Conservation (phyloP, 2,329 filamentous ascomycete genomes). For the Talaromyces sp. region DNA sequence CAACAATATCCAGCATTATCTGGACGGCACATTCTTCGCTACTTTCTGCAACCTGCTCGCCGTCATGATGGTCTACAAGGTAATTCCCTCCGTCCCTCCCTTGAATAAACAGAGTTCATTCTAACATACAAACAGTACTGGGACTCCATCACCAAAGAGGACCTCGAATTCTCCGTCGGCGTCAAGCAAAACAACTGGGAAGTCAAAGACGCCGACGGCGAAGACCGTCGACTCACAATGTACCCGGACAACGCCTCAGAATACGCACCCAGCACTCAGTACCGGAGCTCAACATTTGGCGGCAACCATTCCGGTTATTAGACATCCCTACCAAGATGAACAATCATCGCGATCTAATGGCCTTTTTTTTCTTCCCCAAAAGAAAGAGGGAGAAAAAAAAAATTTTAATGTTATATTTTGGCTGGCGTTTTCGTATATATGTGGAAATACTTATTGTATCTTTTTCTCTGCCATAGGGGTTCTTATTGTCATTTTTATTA, state of each 20-base stretch:
- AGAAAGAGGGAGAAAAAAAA: background rate
- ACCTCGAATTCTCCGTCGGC: conserved; percentile 96
- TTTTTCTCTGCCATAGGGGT: background rate
- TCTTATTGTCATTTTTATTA: background rate
- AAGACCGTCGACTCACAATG: conserved; percentile 68
- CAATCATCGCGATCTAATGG: background rate
- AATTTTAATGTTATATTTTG: background rate
- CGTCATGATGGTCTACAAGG: conserved; percentile 99
- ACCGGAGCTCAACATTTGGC: conserved; percentile 34
- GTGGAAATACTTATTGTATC: background rate
- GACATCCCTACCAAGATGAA: background rate
- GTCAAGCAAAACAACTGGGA: conserved; percentile 97
- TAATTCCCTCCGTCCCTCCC: conserved; percentile 25
- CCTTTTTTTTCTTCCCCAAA: background rate
- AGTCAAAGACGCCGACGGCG: conserved; percentile 85
- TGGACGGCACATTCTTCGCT: conserved; percentile 91
- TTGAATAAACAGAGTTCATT: conserved; percentile 22
- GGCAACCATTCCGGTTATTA: conserved; percentile 23
- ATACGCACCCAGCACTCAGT: conserved; percentile 42
- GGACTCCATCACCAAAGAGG: conserved; percentile 98
- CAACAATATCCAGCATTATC: conserved; percentile 77
- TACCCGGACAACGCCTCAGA: conserved; percentile 58
- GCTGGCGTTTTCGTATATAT: background rate
- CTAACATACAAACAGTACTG: conserved; percentile 65
- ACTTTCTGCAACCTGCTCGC: conserved; percentile 89